phyloP scores from a whole-genome alignment of 148 eudicot species.

The Camellia lanceoleosa region DNA sequence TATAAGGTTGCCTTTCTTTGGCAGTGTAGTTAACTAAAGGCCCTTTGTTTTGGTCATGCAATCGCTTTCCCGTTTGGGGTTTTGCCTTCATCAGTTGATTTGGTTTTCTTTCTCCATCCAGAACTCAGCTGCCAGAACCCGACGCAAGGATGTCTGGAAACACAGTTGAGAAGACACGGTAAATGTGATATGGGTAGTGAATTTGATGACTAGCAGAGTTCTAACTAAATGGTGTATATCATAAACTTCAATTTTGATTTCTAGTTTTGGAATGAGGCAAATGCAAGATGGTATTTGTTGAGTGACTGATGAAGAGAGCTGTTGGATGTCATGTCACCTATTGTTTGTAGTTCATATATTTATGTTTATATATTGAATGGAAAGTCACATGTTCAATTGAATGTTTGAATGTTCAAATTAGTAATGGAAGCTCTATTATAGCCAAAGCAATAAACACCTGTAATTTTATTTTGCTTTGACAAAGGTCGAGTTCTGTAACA shows the following conservation, averaged over 20 bases:
- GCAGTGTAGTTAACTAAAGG: neutral
- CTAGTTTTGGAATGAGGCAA: neutral
- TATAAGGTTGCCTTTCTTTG: neutral
- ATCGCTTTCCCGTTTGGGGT: too few species aligned
- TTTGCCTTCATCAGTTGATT: too few species aligned
- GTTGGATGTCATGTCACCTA: neutral
- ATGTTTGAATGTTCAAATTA: neutral
- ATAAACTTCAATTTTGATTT: too few species aligned
- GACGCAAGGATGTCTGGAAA: too few species aligned
- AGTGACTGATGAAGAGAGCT: neutral
- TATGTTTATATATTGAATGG: neutral
- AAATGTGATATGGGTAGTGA: too few species aligned
- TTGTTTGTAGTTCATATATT: neutral
- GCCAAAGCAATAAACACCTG: neutral
- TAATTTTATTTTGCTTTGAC: neutral
- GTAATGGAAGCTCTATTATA: neutral
- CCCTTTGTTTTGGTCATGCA: neutral
- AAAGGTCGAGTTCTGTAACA: neutral
- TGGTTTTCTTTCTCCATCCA: too few species aligned
- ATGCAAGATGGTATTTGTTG: neutral
- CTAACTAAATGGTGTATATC: too few species aligned
- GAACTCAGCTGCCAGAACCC: too few species aligned
- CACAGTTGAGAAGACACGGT: too few species aligned
- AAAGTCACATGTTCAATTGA: neutral
- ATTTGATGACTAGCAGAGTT: too few species aligned